Evolutionary conservation across 306 rosid genomes (phyloP).

Genomic region (Canavalia gladiata): DNA sequence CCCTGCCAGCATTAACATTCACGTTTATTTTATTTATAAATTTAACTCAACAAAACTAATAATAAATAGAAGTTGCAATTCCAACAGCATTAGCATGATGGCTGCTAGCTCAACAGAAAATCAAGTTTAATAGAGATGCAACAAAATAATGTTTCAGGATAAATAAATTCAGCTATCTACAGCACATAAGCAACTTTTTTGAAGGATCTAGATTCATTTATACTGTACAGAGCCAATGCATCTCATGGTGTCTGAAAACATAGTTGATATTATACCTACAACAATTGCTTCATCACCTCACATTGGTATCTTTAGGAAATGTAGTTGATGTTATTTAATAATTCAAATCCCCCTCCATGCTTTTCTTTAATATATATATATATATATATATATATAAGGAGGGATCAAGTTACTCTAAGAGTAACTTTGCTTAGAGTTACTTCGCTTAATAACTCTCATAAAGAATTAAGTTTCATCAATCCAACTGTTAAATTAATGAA

Average conservation of each 20-base stretch:
- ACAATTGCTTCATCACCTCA: background rate
- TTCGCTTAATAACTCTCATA: too few species aligned
- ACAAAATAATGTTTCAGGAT: background rate
- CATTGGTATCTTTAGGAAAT: background rate
- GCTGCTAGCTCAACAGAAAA: conserved; percentile 20
- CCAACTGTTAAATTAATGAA: too few species aligned
- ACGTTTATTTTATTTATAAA: conserved; percentile 2
- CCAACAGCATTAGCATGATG: conserved; percentile 31
- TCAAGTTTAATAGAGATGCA: background rate
- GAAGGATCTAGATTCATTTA: background rate
- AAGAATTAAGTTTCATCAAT: too few species aligned
- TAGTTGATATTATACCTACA: background rate
- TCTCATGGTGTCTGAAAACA: background rate
- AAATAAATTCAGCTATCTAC: conserved; percentile 28
- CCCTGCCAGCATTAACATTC: conserved; percentile 64
- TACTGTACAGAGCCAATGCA: background rate
- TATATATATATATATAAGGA: too few species aligned
- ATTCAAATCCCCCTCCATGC: background rate
- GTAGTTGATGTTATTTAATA: background rate
- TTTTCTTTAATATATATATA: background rate
- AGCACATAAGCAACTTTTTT: conserved; percentile 12
- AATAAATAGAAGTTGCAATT: conserved; percentile 26
- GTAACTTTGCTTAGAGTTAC: too few species aligned
- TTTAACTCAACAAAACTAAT: conserved; percentile 16
- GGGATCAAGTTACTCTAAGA: too few species aligned